Conservation (phyloP, 2,329 filamentous ascomycete genomes). For the Colletotrichum sp. region DNA sequence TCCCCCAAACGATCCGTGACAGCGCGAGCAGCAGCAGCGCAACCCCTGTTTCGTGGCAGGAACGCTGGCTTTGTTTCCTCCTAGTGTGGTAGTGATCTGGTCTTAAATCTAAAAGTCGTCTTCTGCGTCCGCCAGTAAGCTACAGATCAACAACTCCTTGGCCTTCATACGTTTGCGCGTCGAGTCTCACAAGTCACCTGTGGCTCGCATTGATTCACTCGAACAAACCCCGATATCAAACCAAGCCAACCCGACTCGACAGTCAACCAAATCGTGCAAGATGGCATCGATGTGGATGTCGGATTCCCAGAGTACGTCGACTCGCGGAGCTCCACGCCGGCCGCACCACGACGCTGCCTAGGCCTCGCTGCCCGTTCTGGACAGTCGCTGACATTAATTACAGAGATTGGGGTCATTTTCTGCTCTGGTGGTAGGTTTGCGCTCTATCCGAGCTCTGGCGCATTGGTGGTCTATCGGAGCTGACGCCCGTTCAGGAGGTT, state of each 20-base stretch:
- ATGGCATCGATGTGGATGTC: slow-evolving; percentile 97
- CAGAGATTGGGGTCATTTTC: slow-evolving; percentile 97
- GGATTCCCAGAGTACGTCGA: slow-evolving; percentile 85
- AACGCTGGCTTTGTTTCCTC: slow-evolving; percentile 6
- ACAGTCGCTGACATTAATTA: slow-evolving; percentile 33
- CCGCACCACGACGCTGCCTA: not conserved
- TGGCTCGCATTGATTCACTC: not conserved
- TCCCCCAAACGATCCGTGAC: not conserved
- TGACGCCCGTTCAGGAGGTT: slow-evolving; percentile 66
- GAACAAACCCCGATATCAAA: not conserved
- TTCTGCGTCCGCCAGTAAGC: not conserved
- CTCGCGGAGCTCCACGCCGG: not conserved
- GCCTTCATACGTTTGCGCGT: not conserved
- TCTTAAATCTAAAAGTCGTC: slow-evolving; percentile 5
- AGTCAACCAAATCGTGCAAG: slow-evolving; percentile 30
- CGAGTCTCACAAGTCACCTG: not conserved
- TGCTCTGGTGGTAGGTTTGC: slow-evolving; percentile 88
- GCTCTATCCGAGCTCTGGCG: slow-evolving; percentile 23
- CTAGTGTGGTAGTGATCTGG: slow-evolving; percentile 23
- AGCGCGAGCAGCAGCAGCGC: not conserved
- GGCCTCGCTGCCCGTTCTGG: not conserved
- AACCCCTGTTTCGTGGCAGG: slow-evolving; percentile 10
- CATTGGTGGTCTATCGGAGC: slow-evolving; percentile 12
- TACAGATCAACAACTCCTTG: not conserved
- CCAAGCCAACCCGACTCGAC: not conserved